Conservation (phyloP, 2,329 filamentous ascomycete species). For the Claviceps africana region DNA sequence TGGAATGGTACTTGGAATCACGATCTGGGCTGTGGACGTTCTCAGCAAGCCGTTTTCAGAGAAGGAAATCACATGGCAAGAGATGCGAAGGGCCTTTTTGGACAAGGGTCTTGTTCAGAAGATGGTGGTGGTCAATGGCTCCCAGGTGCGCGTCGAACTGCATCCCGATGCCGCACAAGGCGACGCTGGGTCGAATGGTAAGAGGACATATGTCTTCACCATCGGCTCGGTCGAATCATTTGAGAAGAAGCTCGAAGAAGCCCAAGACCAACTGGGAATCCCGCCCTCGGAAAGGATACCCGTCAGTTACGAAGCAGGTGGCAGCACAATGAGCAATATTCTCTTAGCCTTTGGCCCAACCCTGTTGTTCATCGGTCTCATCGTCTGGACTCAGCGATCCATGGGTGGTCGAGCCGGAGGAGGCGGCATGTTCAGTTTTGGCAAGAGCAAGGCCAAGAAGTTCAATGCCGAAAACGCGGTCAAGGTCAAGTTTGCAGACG, state of each 20-base stretch:
- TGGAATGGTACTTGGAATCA: constrained; percentile 33
- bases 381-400: constrained; percentile 66
- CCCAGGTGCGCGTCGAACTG: constrained; percentile 63
- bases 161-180: constrained; percentile 54
- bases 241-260: constrained; percentile 74
- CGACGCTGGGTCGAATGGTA: constrained; percentile 15
- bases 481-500: constrained; percentile 93
- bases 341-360: constrained; percentile 74
- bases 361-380: constrained; percentile 66
- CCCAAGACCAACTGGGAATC: constrained; percentile 76
- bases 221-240: constrained; percentile 93
- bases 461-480: constrained; percentile 96
- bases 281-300: constrained; percentile 82
- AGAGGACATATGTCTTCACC: constrained; percentile 64
- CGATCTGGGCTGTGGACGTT: constrained; percentile 33
- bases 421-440: constrained; percentile 86
- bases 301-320: constrained; percentile 71
- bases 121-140: constrained; percentile 62
- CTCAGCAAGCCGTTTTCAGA: constrained; percentile 29
- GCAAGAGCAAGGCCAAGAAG: constrained; percentile 87
- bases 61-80: constrained; percentile 90
- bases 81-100: constrained; percentile 83
- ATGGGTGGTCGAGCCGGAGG: constrained; percentile 51
- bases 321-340: constrained; percentile 59
- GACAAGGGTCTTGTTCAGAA: constrained; percentile 95